These are phyloP conservation scores for Annulohypoxylon nitens DNA, from an alignment of 495 filamentous ascomycete genomes.

Conservation along the genomic window DNA sequence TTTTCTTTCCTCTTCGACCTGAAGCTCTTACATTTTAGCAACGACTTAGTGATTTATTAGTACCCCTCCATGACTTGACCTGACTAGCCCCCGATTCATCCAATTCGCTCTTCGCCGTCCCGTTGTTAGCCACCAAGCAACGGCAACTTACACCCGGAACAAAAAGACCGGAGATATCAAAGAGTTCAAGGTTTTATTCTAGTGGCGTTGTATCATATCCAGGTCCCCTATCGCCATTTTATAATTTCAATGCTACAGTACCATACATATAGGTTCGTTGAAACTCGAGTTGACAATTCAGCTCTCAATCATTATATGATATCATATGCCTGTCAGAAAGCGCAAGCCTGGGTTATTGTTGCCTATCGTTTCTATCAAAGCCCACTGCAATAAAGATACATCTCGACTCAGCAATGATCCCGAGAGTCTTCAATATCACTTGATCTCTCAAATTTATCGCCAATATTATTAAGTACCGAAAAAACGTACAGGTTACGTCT, in stretches of 20 bases:
- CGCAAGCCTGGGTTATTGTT: background rate
- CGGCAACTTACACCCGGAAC: slow-evolving; percentile 14
- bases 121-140: slow-evolving; percentile 1
- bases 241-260: background rate
- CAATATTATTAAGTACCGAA: slow-evolving; percentile 22
- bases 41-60: background rate
- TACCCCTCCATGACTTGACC: slow-evolving; percentile 33
- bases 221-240: background rate
- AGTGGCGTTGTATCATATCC: slow-evolving; percentile 15
- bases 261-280: background rate
- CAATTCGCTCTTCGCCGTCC: slow-evolving; percentile 23
- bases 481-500: slow-evolving; percentile 16
- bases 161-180: background rate
- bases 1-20: slow-evolving; percentile 37
- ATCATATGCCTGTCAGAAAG: background rate
- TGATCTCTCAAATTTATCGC: background rate
- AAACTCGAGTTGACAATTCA: background rate
- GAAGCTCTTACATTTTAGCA: slow-evolving; percentile 20
- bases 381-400: background rate
- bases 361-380: background rate
- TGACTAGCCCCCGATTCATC: slow-evolving; percentile 2
- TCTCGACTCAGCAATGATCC: background rate
- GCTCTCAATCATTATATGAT: background rate
- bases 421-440: background rate
- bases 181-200: background rate